Percentiles rank a stretch among this genome's conserved stretches.
Conservation (phyloP, 78 protist genomes). For the Capsaspora owczarzaki region DNA sequence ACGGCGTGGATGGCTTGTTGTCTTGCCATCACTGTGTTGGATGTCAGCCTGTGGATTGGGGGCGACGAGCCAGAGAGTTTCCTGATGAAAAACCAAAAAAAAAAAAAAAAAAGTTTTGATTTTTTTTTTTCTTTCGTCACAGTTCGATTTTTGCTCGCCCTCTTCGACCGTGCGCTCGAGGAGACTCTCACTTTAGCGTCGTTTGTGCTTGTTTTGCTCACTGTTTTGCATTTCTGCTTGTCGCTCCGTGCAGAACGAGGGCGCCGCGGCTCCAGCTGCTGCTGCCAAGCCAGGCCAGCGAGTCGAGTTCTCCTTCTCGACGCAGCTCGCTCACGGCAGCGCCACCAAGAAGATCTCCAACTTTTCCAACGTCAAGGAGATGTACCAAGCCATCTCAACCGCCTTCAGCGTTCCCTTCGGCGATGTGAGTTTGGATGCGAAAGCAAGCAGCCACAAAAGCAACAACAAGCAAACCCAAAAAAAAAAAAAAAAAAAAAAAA, state of each 20-base stretch:
- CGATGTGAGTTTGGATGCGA: background rate
- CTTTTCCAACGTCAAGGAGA: slow-evolving; percentile 14
- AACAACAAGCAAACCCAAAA: too few species aligned
- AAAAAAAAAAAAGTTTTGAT: too few species aligned
- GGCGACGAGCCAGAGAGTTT: too few species aligned
- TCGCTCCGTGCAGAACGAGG: too few species aligned
- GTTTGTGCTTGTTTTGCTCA: background rate
- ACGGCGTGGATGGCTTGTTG: too few species aligned
- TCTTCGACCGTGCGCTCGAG: background rate
- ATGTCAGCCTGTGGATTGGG: too few species aligned
- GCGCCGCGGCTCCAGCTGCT: background rate
- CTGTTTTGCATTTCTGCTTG: too few species aligned
- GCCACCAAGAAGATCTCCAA: background rate
- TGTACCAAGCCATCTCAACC: slow-evolving; percentile 1
- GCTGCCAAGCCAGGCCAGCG: background rate
- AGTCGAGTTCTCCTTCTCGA: background rate
- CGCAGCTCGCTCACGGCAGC: slow-evolving; percentile 2
- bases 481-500: too few species aligned
- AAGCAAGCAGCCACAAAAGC: too few species aligned
- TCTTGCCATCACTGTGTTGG: too few species aligned
- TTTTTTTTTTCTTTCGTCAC: background rate
- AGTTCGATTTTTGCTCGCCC: background rate
- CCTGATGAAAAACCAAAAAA: too few species aligned
- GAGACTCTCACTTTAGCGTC: background rate
- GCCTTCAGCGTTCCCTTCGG: background rate